Evolutionary conservation across 2,329 filamentous ascomycete species (phyloP), one percentile per base, ranked within the genome.

Genomic region (Aspergillus ustus): DNA sequence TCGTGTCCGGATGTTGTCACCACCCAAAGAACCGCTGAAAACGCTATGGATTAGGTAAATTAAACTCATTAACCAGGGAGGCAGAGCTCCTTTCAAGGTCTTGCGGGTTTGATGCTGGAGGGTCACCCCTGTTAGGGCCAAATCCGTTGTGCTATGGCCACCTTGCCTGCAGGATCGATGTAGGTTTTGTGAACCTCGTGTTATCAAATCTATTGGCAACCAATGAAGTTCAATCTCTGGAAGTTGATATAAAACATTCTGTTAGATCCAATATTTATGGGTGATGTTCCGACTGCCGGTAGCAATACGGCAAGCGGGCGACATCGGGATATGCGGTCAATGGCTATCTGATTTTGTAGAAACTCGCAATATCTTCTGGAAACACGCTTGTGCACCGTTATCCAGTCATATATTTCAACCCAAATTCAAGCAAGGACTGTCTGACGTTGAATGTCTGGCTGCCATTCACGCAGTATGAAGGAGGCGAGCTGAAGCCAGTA

Each of bases 391-490:
- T n/a, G n/a, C n/a, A n/a, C n/a, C n/a, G n/a, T n/a, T n/a, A n/a
- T n/a, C n/a, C n/a, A n/a, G n/a, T n/a, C n/a, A n/a, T n/a, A n/a
- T n/a, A n/a, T 28, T 53, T 34, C 4, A 53, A 43, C 22, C 51
- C 51, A 17, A 2, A 44, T 25, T 53, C 51, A n/a, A 53, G 31
- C 8, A 20, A 53, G 51, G 51, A 44, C 15, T 43, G 51, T 43
- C n/a, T 53, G 40, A 44, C n/a, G 11, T 43, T 53, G 34, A 53
- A 53, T 31, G 40, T 44, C 31, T 53, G 51, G 51, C 51, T 34
- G 7, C 13, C 51, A 7, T 7, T 4, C n/a, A n/a, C 20, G 7
- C 51, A 28, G 11, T 13, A 17, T 34, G n/a, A 19, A n/a, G 31
- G 17, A 5, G 7, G n/a, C 15, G 15, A 19, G 22, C 49, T 45